Conservation (phyloP, 2,329 filamentous ascomycete species). For the Monilinia polystroma region DNA sequence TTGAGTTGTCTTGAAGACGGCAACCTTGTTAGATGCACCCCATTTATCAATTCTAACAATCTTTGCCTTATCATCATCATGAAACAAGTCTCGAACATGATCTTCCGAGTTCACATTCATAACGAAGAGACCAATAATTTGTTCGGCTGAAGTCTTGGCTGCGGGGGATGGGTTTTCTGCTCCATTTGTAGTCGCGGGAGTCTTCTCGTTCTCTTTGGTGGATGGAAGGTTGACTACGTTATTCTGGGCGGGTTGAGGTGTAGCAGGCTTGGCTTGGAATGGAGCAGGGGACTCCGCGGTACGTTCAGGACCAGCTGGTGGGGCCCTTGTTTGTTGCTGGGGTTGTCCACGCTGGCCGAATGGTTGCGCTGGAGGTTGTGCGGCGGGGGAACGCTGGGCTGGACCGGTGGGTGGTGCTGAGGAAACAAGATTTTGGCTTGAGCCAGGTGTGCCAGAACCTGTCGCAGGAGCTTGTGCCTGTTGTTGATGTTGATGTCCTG, state of each 20-base stretch:
- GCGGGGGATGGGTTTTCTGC: constrained; percentile 56
- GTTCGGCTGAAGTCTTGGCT: constrained; percentile 61
- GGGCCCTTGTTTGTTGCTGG: constrained; percentile 38
- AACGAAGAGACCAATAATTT: constrained; percentile 83
- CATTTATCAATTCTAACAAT: constrained; percentile 77
- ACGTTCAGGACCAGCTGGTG: constrained; percentile 35
- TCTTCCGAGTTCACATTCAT: constrained; percentile 82
- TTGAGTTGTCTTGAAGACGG: constrained; percentile 76
- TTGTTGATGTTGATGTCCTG: constrained; percentile 41
- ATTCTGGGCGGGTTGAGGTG: constrained; percentile 45
- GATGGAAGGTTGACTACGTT: constrained; percentile 40
- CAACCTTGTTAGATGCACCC: constrained; percentile 77
- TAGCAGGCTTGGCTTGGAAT: constrained; percentile 46
- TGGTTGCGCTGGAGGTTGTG: constrained; percentile 33
- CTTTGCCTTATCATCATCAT: constrained; percentile 78
- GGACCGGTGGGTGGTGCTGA: constrained; percentile 38
- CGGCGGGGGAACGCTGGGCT: constrained; percentile 35
- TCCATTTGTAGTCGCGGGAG: constrained; percentile 45
- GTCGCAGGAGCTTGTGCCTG: constrained; percentile 38
- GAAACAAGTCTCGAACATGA: constrained; percentile 77
- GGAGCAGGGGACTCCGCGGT: constrained; percentile 39
- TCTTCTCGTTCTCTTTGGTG: constrained; percentile 59
- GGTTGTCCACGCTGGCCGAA: constrained; percentile 36
- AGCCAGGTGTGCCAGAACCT: constrained; percentile 40
- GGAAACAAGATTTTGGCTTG: constrained; percentile 40